Evolutionary conservation across 495 filamentous ascomycete genomes (phyloP), one percentile per base, ranked within the genome.

Genomic region (Podospora anserina): DNA sequence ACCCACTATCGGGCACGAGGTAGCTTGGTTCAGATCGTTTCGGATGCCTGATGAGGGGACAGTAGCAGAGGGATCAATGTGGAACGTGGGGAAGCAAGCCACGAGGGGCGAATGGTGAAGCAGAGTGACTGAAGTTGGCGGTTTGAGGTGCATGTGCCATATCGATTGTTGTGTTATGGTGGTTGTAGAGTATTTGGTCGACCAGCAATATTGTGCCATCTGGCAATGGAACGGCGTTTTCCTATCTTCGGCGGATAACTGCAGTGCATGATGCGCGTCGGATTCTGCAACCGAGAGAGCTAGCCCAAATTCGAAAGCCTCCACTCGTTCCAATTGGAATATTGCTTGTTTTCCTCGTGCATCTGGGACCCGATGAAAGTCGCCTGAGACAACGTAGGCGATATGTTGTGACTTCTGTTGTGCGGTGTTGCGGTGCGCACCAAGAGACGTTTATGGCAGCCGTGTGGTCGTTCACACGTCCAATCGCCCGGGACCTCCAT

Each of bases 121-220:
- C 63, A 71, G 56, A 67, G 60, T 70, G 69, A 30, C 61, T 61
- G 63, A 69, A 57, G 62, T 72, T 72, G 65, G 71, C 60, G 57
- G 71, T 61, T 68, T 56, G 66, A 71, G 69, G 66, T 66, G 71
- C 71, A 73, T 71, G 58, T 56, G 66, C 56, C 58, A 70, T 72
- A 68, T 74, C 58, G 67, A 62, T 63, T 65, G 55, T 53, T 71
- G 65, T 70, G 66, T 76, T 70, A 76, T 72, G 68, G 68, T 49
- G 61, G 69, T 65, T 66, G 56, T 70, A 28, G 62, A 34, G 39
- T n/a, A 44, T 68, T 67, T 68, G 73, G 67, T 78, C 69, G 74
- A 78, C 82, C 82, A 82, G 79, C 77, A 73, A 81, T 70, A 77
- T 76, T 28, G 72, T 81, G 82, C 81, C 81, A 84, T 81, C 81